These are phyloP conservation scores for Wickerhamomyces tratensis DNA, from an alignment of 805 yeast species.

Conservation along the genomic window DNA sequence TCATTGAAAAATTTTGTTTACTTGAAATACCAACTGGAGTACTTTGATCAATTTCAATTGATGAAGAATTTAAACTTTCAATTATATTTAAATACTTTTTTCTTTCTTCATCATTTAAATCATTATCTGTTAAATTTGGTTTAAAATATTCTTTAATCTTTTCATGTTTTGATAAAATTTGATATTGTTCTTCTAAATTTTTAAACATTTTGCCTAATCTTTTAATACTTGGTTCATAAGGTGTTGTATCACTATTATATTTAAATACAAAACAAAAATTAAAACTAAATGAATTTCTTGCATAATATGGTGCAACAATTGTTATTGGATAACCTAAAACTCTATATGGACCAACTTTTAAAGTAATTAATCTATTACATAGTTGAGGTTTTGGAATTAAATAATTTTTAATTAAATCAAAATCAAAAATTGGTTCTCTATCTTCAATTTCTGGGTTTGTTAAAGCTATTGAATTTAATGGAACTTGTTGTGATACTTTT, in stretches of 20 bases:
- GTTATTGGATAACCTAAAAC: conserved; percentile 87
- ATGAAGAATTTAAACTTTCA: conserved; percentile 13
- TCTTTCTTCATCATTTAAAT: conserved; percentile 1
- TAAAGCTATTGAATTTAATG: conserved; percentile 50
- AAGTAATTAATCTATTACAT: conserved; percentile 72
- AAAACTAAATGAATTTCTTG: conserved; percentile 87
- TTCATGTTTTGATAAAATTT: conserved; percentile 51
- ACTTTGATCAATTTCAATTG: conserved; percentile 8
- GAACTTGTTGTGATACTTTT: conserved; percentile 84
- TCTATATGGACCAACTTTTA: conserved; percentile 59
- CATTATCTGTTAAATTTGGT: conserved; percentile 1
- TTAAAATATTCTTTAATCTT: conserved; percentile 28
- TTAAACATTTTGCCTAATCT: conserved; percentile 83
- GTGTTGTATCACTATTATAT: conserved; percentile 69
- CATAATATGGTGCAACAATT: conserved; percentile 63
- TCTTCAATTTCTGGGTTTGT: background rate
- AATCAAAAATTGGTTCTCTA: conserved; percentile 46
- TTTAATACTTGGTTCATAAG: conserved; percentile 78
- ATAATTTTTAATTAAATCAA: conserved; percentile 81
- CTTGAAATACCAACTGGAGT: conserved; percentile 16
- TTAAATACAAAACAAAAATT: conserved; percentile 89
- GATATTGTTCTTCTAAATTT: conserved; percentile 84
- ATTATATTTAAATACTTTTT: conserved; percentile 20
- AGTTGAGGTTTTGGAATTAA: conserved; percentile 89
- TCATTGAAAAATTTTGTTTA: conserved; percentile 12